Evolutionary conservation across 352 stramenopile species (phyloP).

Genomic region (Globisporangium acanthophoron): DNA sequence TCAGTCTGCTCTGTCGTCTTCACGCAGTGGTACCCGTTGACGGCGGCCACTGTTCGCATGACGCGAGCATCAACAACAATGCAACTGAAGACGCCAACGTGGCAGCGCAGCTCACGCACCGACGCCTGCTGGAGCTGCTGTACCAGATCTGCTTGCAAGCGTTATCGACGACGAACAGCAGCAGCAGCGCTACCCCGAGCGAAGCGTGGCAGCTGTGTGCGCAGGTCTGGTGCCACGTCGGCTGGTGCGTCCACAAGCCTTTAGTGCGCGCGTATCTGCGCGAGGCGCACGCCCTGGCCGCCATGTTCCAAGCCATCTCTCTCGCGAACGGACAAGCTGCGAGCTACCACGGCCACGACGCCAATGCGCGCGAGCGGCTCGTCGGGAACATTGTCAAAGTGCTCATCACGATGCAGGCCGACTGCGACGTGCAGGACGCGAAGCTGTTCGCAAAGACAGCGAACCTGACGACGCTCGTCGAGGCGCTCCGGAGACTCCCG

Average conservation of each 20-base stretch:
- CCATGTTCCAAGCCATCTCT: slow-evolving; percentile 36
- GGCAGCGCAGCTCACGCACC: slow-evolving; percentile 17
- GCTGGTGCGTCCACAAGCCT: slow-evolving; percentile 36
- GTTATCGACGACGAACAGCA: slow-evolving; percentile 7
- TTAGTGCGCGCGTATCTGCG: slow-evolving; percentile 32
- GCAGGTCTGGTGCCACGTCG: slow-evolving; percentile 71
- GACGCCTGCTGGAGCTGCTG: slow-evolving; percentile 20
- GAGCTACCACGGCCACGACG: slow-evolving; percentile 5
- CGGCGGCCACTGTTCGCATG: not conserved
- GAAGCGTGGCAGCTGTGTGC: slow-evolving; percentile 55
- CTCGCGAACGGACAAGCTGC: slow-evolving; percentile 24
- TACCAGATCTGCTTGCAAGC: slow-evolving; percentile 25
- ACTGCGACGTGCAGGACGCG: slow-evolving; percentile 10
- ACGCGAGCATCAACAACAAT: not conserved
- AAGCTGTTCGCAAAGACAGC: slow-evolving; percentile 22
- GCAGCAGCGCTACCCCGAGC: not conserved
- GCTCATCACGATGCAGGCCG: slow-evolving; percentile 42
- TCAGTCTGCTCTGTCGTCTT: slow-evolving; percentile 56
- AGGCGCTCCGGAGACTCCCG: slow-evolving; percentile 32
- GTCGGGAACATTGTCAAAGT: slow-evolving; percentile 67
- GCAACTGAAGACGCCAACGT: not conserved
- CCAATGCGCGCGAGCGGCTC: slow-evolving; percentile 37
- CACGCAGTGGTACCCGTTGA: slow-evolving; percentile 21
- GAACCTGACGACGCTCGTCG: slow-evolving; percentile 31
- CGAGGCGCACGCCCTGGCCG: slow-evolving; percentile 21